Percentiles rank a stretch among this genome's conserved stretches.
These are phyloP conservation scores for Torulaspora delbrueckii DNA, from an alignment of 805 yeast genomes.

Conservation along the genomic window DNA sequence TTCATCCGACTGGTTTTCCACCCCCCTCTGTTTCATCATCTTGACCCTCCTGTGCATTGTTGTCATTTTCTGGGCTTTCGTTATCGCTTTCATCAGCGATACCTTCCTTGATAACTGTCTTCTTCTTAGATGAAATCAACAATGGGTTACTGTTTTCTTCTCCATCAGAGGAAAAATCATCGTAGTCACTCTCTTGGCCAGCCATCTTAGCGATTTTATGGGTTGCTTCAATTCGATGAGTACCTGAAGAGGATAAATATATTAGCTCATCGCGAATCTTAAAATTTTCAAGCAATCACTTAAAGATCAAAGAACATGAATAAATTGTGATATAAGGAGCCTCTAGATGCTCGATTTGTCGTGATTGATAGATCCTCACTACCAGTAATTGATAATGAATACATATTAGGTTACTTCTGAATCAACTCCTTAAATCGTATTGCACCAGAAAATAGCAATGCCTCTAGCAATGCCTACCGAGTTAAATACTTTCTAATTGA, in stretches of 20 bases:
- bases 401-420: too few relatives aligned
- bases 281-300: background rate
- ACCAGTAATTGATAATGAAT: too few relatives aligned
- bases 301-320: background rate
- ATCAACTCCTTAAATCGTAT: too few relatives aligned
- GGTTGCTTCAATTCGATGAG: background rate
- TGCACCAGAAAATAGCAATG: too few relatives aligned
- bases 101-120: slow-evolving; percentile 11
- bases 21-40: background rate
- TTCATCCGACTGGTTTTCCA: too few relatives aligned
- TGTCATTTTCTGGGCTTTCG: slow-evolving; percentile 8
- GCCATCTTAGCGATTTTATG: slow-evolving; percentile 3
- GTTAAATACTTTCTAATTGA: too few relatives aligned
- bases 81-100: slow-evolving; percentile 21
- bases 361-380: too few relatives aligned
- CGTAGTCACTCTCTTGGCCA: slow-evolving; percentile 20
- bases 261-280: slow-evolving; percentile 1
- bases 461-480: too few relatives aligned
- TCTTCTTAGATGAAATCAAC: slow-evolving; percentile 22
- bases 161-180: slow-evolving; percentile 32
- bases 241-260: background rate
- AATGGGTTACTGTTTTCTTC: slow-evolving; percentile 24
- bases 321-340: background rate
- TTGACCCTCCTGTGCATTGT: slow-evolving; percentile 1
- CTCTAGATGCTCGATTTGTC: background rate